Evolutionary conservation across 2,329 filamentous ascomycete species (phyloP).

Genomic region (Venturiaceae sp.): DNA sequence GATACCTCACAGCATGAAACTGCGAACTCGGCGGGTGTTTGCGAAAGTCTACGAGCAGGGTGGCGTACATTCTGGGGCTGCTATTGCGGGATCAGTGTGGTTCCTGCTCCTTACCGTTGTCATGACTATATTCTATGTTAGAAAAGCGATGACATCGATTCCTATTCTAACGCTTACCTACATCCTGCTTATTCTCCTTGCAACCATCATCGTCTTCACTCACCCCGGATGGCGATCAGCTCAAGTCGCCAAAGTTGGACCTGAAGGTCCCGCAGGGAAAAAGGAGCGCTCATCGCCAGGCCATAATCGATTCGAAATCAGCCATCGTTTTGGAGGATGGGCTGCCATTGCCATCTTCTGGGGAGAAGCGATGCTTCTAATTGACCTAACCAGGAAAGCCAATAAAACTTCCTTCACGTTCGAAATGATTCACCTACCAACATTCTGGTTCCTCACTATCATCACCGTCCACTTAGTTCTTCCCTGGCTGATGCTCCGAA

Average conservation of each 20-base stretch:
- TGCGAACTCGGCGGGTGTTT: slow-evolving; percentile 22
- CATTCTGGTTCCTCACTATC: slow-evolving; percentile 59
- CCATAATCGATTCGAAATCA: slow-evolving; percentile 24
- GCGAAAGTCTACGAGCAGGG: slow-evolving; percentile 32
- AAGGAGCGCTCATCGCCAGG: background rate
- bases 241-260: background rate
- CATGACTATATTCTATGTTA: slow-evolving; percentile 17
- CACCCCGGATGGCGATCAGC: slow-evolving; percentile 15
- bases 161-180: slow-evolving; percentile 15
- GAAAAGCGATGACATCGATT: slow-evolving; percentile 10
- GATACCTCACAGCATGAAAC: slow-evolving; percentile 22
- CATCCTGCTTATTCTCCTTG: slow-evolving; percentile 14
- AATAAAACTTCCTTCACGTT: slow-evolving; percentile 22
- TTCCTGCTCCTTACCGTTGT: slow-evolving; percentile 29
- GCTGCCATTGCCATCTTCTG: slow-evolving; percentile 21
- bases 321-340: slow-evolving; percentile 26
- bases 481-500: slow-evolving; percentile 65
- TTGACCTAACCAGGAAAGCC: slow-evolving; percentile 12
- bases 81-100: slow-evolving; percentile 30
- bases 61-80: slow-evolving; percentile 28
- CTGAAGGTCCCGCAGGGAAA: background rate
- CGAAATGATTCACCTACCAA: slow-evolving; percentile 36
- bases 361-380: slow-evolving; percentile 13
- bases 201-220: slow-evolving; percentile 17
- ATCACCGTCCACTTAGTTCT: slow-evolving; percentile 58